These are phyloP conservation scores for Lotmaria passim DNA, from an alignment of 208 protist genomes.

Conservation along the genomic window DNA sequence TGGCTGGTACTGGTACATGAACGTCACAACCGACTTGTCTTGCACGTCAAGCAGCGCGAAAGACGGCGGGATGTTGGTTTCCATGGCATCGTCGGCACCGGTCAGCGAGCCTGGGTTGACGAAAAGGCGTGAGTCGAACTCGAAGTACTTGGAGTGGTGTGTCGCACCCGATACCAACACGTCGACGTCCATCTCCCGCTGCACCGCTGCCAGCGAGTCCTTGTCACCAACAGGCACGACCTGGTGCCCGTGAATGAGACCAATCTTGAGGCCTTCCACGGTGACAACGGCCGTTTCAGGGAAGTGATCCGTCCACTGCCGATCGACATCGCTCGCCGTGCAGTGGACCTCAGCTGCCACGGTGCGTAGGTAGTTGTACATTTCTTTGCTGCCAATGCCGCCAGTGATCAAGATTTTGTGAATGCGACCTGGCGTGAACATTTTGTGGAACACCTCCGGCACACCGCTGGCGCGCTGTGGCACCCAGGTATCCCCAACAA, in stretches of 20 bases:
- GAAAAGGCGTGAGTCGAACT: constrained; percentile 97
- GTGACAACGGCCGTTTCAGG: constrained; percentile 94
- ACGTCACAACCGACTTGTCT: constrained; percentile 72
- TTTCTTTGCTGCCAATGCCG: constrained; percentile 96
- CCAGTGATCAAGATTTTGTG: constrained; percentile 98
- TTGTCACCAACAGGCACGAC: constrained; percentile 96
- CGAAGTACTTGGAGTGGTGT: constrained; percentile 90
- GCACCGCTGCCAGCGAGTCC: constrained; percentile 93
- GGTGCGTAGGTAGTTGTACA: constrained; percentile 96
- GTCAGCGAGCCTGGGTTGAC: constrained; percentile 99
- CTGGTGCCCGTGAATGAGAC: constrained; percentile 98
- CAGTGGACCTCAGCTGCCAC: constrained; percentile 96
- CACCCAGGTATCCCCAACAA: constrained; percentile 99
- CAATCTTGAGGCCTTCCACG: constrained; percentile 97
- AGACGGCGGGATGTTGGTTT: constrained; percentile 84
- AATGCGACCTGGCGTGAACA: constrained; percentile 97
- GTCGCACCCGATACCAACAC: constrained; percentile 97
- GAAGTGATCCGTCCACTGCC: constrained; percentile 44
- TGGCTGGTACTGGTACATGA: constrained; percentile 71
- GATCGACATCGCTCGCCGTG: constrained; percentile 97
- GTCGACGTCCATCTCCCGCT: constrained; percentile 98
- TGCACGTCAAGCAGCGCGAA: constrained; percentile 98
- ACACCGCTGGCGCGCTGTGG: constrained; percentile 95
- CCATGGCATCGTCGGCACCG: constrained; percentile 88
- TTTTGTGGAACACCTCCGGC: constrained; percentile 94